Evolutionary conservation across 169 alveolate genomes (phyloP).

Genomic region (Plasmodium knowlesi): DNA sequence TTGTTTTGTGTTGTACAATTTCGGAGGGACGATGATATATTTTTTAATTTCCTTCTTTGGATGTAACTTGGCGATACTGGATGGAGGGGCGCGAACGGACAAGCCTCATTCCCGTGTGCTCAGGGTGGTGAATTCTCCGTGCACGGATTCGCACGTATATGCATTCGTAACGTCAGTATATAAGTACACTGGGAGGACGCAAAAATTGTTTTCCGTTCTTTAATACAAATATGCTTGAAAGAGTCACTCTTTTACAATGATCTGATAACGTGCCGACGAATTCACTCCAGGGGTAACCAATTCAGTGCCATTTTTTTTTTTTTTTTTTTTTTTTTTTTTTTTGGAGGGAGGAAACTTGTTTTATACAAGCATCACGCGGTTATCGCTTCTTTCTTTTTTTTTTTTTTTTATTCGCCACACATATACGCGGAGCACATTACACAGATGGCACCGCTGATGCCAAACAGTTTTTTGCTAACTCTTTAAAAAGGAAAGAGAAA

Average conservation of each 20-base stretch:
- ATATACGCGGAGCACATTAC: neutral
- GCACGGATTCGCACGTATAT: neutral
- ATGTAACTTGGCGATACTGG: neutral
- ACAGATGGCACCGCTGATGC: neutral
- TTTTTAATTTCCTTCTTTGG: neutral
- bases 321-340: too few species aligned
- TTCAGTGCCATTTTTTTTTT: neutral
- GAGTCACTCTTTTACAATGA: neutral
- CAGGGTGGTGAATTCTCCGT: neutral
- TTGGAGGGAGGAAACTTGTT: neutral
- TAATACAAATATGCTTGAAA: neutral
- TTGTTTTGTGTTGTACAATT: neutral
- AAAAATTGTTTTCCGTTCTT: neutral
- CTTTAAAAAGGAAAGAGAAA: too few species aligned
- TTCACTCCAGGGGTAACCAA: neutral
- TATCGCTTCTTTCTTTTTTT: too few species aligned
- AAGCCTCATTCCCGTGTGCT: neutral
- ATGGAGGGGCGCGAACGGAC: neutral
- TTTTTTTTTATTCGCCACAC: neutral
- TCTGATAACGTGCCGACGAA: neutral
- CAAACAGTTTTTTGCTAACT: neutral
- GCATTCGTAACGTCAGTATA: neutral
- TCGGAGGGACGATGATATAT: neutral
- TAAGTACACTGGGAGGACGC: neutral
- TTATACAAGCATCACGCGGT: neutral